Evolutionary conservation across 768 basidiomycete genomes (phyloP), one percentile per base, ranked within the genome.

Genomic region (Boletus pseudopeckii): DNA sequence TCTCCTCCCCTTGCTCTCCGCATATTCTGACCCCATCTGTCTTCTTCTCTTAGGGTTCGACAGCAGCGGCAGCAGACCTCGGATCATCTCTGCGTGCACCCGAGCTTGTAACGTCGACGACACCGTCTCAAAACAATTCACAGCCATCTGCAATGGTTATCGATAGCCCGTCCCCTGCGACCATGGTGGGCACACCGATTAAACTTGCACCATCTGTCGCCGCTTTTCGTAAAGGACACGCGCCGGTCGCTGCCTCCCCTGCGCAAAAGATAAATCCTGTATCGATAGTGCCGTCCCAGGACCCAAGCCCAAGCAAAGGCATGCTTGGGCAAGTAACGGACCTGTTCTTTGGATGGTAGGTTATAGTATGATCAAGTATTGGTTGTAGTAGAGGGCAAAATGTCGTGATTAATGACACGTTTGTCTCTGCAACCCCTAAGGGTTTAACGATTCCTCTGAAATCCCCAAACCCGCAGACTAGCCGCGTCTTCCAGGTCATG

Each of bases 311-410:
- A 9, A 78, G 63, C 56, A 90, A 83, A 65, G 78, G 84, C 7
- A 63, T 90, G 58, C 56, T 90, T 13, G 86, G 86, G 14, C 87
- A 88, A 69, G 82, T 91, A 48, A 84, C 85, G 13, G 89, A 92
- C 73, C 66, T 90, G 57, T 84, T 92, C 45, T 91, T 90, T 65
- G 88, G 88, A 15, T 91, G 88, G 88, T 91, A 81, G 73, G 43
- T 32, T 17, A 17, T 52, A 34, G 22, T 33, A 37, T 15, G 20
- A 32, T 48, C 39, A 39, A 37, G 32, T 37, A 14, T n/a, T 36
- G n/a, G 42, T 46, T 18, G 7, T 37, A 9, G 45, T 37, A 18
- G 34, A 42, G n/a, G 33, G 42, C 1, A 44, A 9, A n/a, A 36
- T 45, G 18, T 48, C 13, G 34, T 34, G 30, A 34, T 22, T 3